Conservation (phyloP, 495 filamentous ascomycete species). For the Paragyromitra xinjiangensis region DNA sequence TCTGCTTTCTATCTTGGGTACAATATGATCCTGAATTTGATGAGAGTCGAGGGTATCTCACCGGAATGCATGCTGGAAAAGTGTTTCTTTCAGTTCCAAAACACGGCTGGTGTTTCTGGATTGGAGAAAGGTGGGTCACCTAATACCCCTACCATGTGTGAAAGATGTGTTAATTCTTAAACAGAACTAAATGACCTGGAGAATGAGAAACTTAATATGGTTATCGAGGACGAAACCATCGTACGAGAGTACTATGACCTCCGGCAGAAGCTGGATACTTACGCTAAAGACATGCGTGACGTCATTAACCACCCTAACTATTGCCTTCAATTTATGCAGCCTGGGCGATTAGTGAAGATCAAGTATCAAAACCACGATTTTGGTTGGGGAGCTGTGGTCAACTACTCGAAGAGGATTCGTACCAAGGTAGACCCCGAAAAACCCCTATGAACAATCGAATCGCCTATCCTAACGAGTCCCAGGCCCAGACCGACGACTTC, state of each 20-base stretch:
- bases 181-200: slow-evolving; percentile 77
- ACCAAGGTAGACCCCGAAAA: slow-evolving; percentile 43
- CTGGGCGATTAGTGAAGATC: slow-evolving; percentile 83
- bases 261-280: slow-evolving; percentile 79
- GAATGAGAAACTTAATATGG: slow-evolving; percentile 72
- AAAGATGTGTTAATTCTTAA: slow-evolving; percentile 50
- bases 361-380: slow-evolving; percentile 81
- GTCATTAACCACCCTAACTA: slow-evolving; percentile 92
- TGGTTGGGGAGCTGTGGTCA: slow-evolving; percentile 89
- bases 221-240: slow-evolving; percentile 82
- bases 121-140: slow-evolving; percentile 72
- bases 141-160: background rate
- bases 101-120: slow-evolving; percentile 79
- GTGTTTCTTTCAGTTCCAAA: slow-evolving; percentile 98
- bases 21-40: slow-evolving; percentile 97
- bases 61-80: slow-evolving; percentile 96
- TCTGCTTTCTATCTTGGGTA: slow-evolving; percentile 98
- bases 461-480: slow-evolving; percentile 62
- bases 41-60: slow-evolving; percentile 93
- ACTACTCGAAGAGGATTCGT: slow-evolving; percentile 66
- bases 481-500: slow-evolving; percentile 65
- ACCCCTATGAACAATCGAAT: background rate
- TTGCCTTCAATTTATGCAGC: slow-evolving; percentile 78
- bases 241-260: slow-evolving; percentile 92
- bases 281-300: slow-evolving; percentile 81